Evolutionary conservation across 257 asterid species (phyloP).

Genomic region (Penstemon eatonii): DNA sequence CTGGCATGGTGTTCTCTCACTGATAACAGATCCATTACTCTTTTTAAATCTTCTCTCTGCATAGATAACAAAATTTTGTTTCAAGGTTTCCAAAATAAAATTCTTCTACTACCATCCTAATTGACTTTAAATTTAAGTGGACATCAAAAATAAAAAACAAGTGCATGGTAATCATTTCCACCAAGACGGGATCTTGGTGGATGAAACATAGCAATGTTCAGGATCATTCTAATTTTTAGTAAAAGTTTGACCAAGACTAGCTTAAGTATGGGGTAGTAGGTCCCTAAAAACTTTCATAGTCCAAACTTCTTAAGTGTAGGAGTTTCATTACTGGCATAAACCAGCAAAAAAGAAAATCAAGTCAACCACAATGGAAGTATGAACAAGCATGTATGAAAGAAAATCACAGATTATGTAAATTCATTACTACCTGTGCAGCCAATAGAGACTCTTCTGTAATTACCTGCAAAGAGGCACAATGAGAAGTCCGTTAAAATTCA

Average conservation of each 20-base stretch:
- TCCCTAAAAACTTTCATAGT: neutral
- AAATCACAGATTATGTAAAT: neutral
- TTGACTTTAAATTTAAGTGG: neutral
- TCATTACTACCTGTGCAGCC: constrained; percentile 80
- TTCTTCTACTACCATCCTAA: neutral
- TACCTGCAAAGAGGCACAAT: constrained; percentile 52
- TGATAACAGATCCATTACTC: constrained; percentile 88
- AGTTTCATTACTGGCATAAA: neutral
- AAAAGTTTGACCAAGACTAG: neutral
- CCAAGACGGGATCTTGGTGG: constrained; percentile 3
- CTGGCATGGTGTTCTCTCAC: constrained; percentile 91
- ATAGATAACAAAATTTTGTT: constrained; percentile 28
- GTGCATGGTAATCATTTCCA: neutral
- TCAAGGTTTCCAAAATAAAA: neutral
- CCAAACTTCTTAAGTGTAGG: constrained; percentile 12
- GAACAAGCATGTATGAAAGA: constrained; percentile 10
- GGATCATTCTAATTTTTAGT: neutral
- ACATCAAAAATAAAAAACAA: neutral
- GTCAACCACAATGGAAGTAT: neutral
- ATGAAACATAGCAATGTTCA: neutral
- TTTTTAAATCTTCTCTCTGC: constrained; percentile 78
- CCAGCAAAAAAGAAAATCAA: constrained; percentile 2
- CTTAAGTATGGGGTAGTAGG: neutral
- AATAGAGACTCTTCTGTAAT: constrained; percentile 84
- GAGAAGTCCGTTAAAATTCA: constrained; percentile 13